A percentile compares a stretch with the other conserved stretches of the same genome.
These are phyloP conservation scores for Euptelea pleiosperma DNA, from an alignment of 164 flowering plant genomes.

Conservation along the genomic window DNA sequence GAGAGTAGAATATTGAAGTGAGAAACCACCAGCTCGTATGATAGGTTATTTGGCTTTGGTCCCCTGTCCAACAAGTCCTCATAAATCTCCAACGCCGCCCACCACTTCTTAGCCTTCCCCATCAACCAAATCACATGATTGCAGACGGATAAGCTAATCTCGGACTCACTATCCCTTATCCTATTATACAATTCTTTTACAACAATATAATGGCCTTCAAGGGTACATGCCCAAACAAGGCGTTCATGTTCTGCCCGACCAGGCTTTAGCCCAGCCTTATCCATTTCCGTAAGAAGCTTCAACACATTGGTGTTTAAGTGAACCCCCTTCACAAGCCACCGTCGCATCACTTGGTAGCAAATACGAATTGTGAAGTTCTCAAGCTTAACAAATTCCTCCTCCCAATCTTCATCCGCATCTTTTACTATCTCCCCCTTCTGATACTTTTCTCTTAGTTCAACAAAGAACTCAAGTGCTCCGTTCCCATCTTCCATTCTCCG, in stretches of 20 bases:
- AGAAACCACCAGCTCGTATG: constrained; percentile 72
- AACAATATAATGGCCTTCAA: constrained; percentile 61
- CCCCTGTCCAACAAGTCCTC: constrained; percentile 89
- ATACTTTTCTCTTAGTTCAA: constrained; percentile 54
- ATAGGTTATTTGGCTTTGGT: constrained; percentile 82
- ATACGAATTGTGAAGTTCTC: constrained; percentile 58
- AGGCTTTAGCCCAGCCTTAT: constrained; percentile 52
- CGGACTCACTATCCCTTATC: constrained; percentile 55
- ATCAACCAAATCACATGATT: constrained; percentile 92
- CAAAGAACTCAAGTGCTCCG: constrained; percentile 75
- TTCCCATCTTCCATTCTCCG: constrained; percentile 71
- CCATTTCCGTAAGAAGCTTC: constrained; percentile 67
- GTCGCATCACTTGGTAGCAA: constrained; percentile 82
- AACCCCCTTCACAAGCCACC: constrained; percentile 68
- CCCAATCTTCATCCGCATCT: constrained; percentile 53
- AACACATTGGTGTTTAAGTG: constrained; percentile 45
- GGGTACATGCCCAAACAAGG: constrained; percentile 87
- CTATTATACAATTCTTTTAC: constrained; percentile 71
- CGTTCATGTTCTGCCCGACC: constrained; percentile 61
- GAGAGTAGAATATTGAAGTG: constrained; percentile 72
- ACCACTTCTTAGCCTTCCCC: constrained; percentile 98
- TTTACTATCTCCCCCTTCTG: constrained; percentile 50
- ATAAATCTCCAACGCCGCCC: constrained; percentile 94
- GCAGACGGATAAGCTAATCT: constrained; percentile 84
- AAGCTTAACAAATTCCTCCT: constrained; percentile 54